Evolutionary conservation across 495 filamentous ascomycete species (phyloP), one percentile per base, ranked within the genome.

Genomic region (Xanthoparmelia taractica): DNA sequence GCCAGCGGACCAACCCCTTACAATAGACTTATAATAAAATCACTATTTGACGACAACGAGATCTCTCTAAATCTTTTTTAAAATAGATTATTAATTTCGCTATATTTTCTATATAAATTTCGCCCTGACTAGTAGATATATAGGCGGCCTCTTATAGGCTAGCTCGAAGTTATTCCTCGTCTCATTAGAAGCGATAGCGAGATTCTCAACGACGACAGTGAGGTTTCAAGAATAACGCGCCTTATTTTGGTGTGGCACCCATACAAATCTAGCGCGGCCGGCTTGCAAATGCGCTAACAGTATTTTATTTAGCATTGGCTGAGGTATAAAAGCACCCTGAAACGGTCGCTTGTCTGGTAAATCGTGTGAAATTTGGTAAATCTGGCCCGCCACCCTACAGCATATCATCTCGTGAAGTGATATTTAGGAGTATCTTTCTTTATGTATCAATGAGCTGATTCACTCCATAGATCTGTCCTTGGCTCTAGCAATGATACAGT

Each of bases 301-400:
- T 45, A 45, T 45, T 45, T 20, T 45, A n/a, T 8, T 45, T 45
- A 45, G 41, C 41, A 45, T 45, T 45, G 41, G 41, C 41, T 45
- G 41, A 13, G 67, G 31, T 23, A 66, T 73, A 68, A 82, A 82
- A 8, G 73, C 34, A 36, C 10, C 34, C 34, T n/a, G n/a, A n/a
- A n/a, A n/a, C n/a, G n/a, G n/a, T n/a, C n/a, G n/a, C n/a, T n/a
- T n/a, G n/a, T n/a, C n/a, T n/a, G n/a, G n/a, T n/a, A n/a, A n/a
- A n/a, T n/a, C n/a, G n/a, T n/a, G n/a, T n/a, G n/a, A n/a, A n/a
- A n/a, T n/a, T n/a, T n/a, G n/a, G n/a, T n/a, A n/a, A n/a, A n/a
- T n/a, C n/a, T n/a, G n/a, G n/a, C n/a, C n/a, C n/a, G n/a, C n/a
- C n/a, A n/a, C n/a, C n/a, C n/a, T n/a, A n/a, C n/a, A n/a, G n/a